Evolutionary conservation across 495 filamentous ascomycete species (phyloP), one percentile per base, ranked within the genome.

Genomic region (Xylaria nigripes): DNA sequence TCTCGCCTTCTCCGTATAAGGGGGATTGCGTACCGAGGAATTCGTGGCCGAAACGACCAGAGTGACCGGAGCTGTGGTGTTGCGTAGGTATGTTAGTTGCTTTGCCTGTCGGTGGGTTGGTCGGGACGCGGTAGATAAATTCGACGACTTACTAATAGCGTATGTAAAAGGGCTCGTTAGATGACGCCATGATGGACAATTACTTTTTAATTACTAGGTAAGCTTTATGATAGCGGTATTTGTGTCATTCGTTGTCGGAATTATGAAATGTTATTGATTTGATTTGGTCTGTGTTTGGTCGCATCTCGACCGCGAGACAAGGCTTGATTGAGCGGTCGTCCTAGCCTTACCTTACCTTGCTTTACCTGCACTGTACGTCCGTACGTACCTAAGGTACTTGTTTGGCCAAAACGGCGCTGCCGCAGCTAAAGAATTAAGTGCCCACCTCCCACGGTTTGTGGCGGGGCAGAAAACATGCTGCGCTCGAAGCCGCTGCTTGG

Each of bases 1-100:
- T n/a, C n/a, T n/a, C n/a, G n/a, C n/a, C n/a, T n/a, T n/a, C n/a
- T 9, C 6, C 25, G 12, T 1, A 7, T 3, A 3, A 15, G 18
- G 30, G 32, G 23, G 36, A 49, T 29, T 48, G 67, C 72, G 48
- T 70, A 96, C 93, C 94, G 68, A 99, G 79, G 68, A 97, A 99
- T 71, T 97, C 94, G 77, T 99, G 94, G 53, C 94, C 94, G 72
- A 95, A 95, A 62, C 94, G 88, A 68, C 94, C 94, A 68, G 87
- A 90, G 69, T 99, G 94, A 67, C 94, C 94, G 61, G 93, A 96
- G 78, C 90, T 95, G 68, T 66, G 61, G 61, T 56, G 48, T 61
- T 59, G 48, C 47, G 54, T n/a, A n/a, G n/a, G n/a, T 48, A 44
- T 30, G 18, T 55, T 34, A 67, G 57, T 51, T 70, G 71, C 27